Percentiles rank a stretch among this genome's conserved stretches.
These are phyloP conservation scores for Maudiozyma humilis DNA, from an alignment of 1,139 yeast genomes.

Conservation along the genomic window DNA sequence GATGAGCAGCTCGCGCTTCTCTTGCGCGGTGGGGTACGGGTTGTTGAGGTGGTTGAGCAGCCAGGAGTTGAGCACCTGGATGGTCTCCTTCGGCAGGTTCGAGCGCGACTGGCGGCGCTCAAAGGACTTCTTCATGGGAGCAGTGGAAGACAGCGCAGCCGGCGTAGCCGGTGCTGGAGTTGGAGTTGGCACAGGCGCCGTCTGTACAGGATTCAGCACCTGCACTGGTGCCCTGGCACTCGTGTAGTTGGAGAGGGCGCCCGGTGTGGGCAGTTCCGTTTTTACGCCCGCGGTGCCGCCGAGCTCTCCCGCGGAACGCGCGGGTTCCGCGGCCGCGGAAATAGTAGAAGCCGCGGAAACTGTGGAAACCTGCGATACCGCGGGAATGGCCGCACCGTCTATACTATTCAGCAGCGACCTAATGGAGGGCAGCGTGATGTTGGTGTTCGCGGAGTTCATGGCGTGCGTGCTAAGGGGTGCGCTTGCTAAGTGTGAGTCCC, in stretches of 20 bases:
- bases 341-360: background rate
- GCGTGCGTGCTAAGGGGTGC: background rate
- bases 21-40: slow-evolving; percentile 91
- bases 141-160: background rate
- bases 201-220: too few relatives aligned
- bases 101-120: slow-evolving; percentile 37
- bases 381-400: background rate
- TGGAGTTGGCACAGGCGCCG: background rate
- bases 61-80: slow-evolving; percentile 77
- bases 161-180: background rate
- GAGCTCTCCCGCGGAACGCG: too few relatives aligned
- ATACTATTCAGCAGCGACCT: slow-evolving; percentile 13
- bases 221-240: too few relatives aligned
- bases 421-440: slow-evolving; percentile 19
- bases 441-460: slow-evolving; percentile 4
- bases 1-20: slow-evolving; percentile 69
- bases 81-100: slow-evolving; percentile 83
- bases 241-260: too few relatives aligned
- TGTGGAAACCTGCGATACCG: background rate
- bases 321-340: background rate
- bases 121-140: slow-evolving; percentile 3
- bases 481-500: background rate
- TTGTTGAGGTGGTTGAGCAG: slow-evolving; percentile 75
- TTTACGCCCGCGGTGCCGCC: too few relatives aligned
- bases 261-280: too few relatives aligned